Evolutionary conservation across 139 green algal genomes (phyloP).

Genomic region (Limnomonas spitsbergensis): DNA sequence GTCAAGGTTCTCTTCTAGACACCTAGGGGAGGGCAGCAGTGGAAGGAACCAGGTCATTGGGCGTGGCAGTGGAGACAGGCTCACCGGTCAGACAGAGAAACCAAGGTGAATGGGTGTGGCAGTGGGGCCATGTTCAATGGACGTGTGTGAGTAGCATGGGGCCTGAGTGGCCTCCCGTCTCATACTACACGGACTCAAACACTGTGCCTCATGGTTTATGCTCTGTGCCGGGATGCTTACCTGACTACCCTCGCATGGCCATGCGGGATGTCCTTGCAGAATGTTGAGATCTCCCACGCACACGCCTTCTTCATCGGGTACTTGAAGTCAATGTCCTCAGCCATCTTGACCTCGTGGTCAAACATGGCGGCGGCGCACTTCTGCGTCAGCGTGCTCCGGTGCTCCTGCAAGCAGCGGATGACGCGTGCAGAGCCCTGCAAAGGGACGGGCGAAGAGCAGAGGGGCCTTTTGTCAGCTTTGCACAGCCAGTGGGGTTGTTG

Average conservation of each 20-base stretch:
- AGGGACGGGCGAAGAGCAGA: background rate
- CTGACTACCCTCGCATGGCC: slow-evolving; percentile 75
- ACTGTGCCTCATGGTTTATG: too few relatives aligned
- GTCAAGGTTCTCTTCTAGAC: slow-evolving; percentile 46
- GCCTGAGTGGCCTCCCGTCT: too few relatives aligned
- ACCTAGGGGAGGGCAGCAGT: slow-evolving; percentile 19
- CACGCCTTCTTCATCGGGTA: slow-evolving; percentile 79
- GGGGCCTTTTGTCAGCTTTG: background rate
- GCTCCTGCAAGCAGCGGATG: slow-evolving; percentile 84
- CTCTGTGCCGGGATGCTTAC: too few relatives aligned
- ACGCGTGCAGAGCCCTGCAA: slow-evolving; percentile 72
- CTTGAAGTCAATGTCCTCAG: slow-evolving; percentile 84
- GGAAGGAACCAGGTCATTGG: too few relatives aligned
- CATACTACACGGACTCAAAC: too few relatives aligned
- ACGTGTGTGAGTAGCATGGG: too few relatives aligned
- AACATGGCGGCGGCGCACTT: slow-evolving; percentile 73
- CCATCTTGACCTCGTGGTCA: slow-evolving; percentile 70
- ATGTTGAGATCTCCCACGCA: slow-evolving; percentile 57
- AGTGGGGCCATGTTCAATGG: too few relatives aligned
- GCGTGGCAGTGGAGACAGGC: too few relatives aligned
- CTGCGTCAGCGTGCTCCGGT: slow-evolving; percentile 54
- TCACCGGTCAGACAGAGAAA: too few relatives aligned
- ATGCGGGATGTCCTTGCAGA: slow-evolving; percentile 67
- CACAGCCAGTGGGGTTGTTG: too few relatives aligned
- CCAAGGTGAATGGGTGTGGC: too few relatives aligned